Conservation (phyloP, 2,329 filamentous ascomycete genomes). For the Exophiala spinifera region DNA sequence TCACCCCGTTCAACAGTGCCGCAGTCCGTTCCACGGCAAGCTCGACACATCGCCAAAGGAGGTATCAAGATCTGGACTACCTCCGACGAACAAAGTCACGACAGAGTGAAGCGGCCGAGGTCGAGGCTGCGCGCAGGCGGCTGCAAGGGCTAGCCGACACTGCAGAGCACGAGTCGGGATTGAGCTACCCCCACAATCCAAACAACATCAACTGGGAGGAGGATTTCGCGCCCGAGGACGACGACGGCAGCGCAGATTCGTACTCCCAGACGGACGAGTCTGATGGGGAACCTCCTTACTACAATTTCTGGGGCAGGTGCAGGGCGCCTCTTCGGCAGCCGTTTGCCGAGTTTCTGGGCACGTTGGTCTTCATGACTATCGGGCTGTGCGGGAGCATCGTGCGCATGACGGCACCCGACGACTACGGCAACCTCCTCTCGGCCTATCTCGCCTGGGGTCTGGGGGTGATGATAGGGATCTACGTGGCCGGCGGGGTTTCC, state of each 20-base stretch:
- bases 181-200: not conserved
- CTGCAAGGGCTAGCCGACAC: conserved; percentile 15
- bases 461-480: conserved; percentile 41
- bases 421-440: conserved; percentile 30
- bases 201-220: conserved; percentile 19
- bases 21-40: not conserved
- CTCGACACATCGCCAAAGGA: not conserved
- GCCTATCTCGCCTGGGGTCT: conserved; percentile 32
- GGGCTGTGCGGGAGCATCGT: conserved; percentile 32
- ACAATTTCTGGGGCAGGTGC: conserved; percentile 32
- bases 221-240: conserved; percentile 1
- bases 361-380: conserved; percentile 33
- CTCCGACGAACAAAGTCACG: not conserved
- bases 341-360: conserved; percentile 31
- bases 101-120: conserved; percentile 3
- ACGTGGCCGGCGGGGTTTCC: conserved; percentile 46
- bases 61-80: not conserved
- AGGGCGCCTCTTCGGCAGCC: conserved; percentile 31
- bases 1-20: not conserved
- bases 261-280: conserved; percentile 14
- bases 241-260: too few species aligned
- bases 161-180: conserved; percentile 4
- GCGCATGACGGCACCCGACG: conserved; percentile 24
- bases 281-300: conserved; percentile 20
- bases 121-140: conserved; percentile 9